These are phyloP conservation scores for Plectosphaerella cucumerina DNA, from an alignment of 2,329 filamentous ascomycete genomes.

Conservation along the genomic window DNA sequence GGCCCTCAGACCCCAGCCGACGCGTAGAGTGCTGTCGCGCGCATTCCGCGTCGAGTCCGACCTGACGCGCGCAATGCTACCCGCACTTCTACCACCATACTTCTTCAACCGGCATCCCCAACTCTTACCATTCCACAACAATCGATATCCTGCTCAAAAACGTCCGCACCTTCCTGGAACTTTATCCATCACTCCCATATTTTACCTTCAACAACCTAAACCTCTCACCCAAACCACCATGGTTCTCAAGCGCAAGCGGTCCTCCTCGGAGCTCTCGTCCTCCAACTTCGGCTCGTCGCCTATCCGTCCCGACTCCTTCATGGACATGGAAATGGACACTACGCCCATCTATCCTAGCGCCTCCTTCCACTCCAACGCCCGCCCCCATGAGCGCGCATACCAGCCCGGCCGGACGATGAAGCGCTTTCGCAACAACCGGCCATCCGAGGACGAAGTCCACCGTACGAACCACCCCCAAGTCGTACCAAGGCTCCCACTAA, in stretches of 20 bases:
- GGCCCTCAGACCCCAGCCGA: not conserved
- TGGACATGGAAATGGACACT: conserved; percentile 28
- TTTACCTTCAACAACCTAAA: not conserved
- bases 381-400: too few relatives aligned
- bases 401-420: conserved; percentile 52
- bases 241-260: conserved; percentile 61
- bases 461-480: conserved; percentile 53
- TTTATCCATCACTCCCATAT: not conserved
- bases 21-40: not conserved
- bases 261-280: conserved; percentile 51
- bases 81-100: not conserved
- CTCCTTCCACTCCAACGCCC: conserved; percentile 24
- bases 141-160: not conserved
- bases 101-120: not conserved
- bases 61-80: not conserved
- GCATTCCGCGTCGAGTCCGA: not conserved
- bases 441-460: conserved; percentile 51
- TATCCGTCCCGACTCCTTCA: conserved; percentile 24
- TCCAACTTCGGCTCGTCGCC: conserved; percentile 36
- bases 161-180: not conserved
- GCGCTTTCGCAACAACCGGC: conserved; percentile 54
- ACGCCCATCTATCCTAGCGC: conserved; percentile 18
- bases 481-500: conserved; percentile 48
- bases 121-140: not conserved
- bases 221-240: conserved; percentile 25